A percentile compares a stretch with the other conserved stretches of the same genome.
Conservation (phyloP, 495 filamentous ascomycete species). For the Penicillium turbatum region DNA sequence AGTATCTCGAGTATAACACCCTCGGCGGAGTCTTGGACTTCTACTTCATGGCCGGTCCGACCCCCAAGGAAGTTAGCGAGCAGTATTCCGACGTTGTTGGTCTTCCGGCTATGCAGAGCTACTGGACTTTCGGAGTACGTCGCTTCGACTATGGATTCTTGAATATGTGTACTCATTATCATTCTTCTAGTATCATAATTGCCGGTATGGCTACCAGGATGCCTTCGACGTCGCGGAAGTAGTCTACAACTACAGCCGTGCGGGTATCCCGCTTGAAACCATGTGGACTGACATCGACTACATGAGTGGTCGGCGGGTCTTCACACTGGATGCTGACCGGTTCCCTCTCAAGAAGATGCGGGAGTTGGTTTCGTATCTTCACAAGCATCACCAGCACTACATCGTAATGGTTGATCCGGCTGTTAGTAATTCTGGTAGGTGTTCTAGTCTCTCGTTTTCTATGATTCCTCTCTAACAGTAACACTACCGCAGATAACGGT, state of each 20-base stretch:
- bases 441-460: background rate
- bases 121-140: conserved; percentile 70
- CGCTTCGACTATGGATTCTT: background rate
- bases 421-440: conserved; percentile 45
- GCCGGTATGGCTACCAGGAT: conserved; percentile 76
- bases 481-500: conserved; percentile 48
- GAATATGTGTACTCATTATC: background rate
- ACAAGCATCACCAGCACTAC: conserved; percentile 71
- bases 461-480: background rate
- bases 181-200: conserved; percentile 62
- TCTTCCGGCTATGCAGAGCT: conserved; percentile 72
- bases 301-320: conserved; percentile 64
- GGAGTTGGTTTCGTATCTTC: conserved; percentile 66
- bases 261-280: conserved; percentile 75
- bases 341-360: conserved; percentile 66
- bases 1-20: conserved; percentile 82
- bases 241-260: conserved; percentile 71
- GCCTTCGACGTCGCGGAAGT: conserved; percentile 74
- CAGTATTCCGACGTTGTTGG: conserved; percentile 73
- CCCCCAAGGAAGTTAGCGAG: conserved; percentile 62
- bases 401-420: conserved; percentile 88
- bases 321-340: conserved; percentile 68
- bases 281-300: conserved; percentile 91
- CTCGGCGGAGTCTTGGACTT: conserved; percentile 80
- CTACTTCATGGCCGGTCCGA: conserved; percentile 75